Conservation (phyloP, 2,329 filamentous ascomycete genomes). For the Dothistroma pini region DNA sequence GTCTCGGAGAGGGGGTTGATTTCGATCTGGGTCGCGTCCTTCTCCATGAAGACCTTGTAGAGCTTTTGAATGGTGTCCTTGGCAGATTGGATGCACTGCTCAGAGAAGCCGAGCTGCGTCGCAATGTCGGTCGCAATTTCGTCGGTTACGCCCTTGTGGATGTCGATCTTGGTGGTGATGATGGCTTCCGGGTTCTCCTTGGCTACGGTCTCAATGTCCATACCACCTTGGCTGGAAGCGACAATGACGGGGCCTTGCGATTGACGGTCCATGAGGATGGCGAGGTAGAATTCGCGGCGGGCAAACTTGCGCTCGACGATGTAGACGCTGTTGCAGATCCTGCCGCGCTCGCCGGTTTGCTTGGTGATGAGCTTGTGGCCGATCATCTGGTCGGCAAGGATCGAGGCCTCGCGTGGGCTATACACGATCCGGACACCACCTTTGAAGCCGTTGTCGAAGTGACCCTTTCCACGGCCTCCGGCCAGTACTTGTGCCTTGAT, state of each 20-base stretch:
- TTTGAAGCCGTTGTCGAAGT: constrained; percentile 98
- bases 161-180: constrained; percentile 88
- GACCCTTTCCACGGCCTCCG: constrained; percentile 95
- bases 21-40: constrained; percentile 98
- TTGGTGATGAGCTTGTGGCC: constrained; percentile 99
- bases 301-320: constrained; percentile 99
- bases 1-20: constrained; percentile 99
- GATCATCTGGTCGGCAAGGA: constrained; percentile 99
- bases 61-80: constrained; percentile 98
- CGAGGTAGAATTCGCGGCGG: constrained; percentile 97
- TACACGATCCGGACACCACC: constrained; percentile 98
- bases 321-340: constrained; percentile 95
- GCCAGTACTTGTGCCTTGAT: constrained; percentile 99
- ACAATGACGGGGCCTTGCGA: constrained; percentile 93
- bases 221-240: constrained; percentile 95
- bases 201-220: constrained; percentile 98
- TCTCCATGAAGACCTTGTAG: constrained; percentile 98
- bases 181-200: constrained; percentile 98
- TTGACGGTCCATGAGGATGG: constrained; percentile 94
- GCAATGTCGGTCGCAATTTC: constrained; percentile 89
- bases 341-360: constrained; percentile 91
- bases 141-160: constrained; percentile 92
- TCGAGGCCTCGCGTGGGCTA: constrained; percentile 90
- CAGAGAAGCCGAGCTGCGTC: constrained; percentile 90
- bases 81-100: constrained; percentile 94